Evolutionary conservation across 305 asterid species (phyloP).

Genomic region (Fraxinus nigra): DNA sequence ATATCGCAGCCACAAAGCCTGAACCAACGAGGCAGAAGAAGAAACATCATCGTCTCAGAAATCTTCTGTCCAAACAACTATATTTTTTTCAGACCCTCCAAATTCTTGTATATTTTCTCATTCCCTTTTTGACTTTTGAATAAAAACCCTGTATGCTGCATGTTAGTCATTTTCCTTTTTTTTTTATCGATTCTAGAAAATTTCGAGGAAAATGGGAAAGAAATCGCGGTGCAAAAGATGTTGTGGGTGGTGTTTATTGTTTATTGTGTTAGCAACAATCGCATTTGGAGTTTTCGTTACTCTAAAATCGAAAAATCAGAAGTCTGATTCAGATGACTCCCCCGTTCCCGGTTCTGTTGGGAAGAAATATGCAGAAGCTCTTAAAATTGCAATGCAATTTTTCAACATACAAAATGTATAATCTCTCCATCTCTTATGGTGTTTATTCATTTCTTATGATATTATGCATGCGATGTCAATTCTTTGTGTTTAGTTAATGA

Average conservation of each 20-base stretch:
- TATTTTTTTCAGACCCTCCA: no score
- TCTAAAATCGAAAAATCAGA: conserved; percentile 35
- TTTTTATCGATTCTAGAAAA: not conserved
- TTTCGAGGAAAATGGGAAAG: conserved; percentile 48
- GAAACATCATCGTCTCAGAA: not conserved
- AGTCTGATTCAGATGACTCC: conserved; percentile 32
- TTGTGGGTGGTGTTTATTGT: conserved; percentile 52
- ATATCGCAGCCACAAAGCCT: not conserved
- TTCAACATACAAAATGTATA: conserved; percentile 77
- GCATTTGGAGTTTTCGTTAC: conserved; percentile 32
- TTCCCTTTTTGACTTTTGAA: conserved; percentile 8
- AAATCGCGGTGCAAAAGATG: conserved; percentile 50
- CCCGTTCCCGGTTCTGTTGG: conserved; percentile 54
- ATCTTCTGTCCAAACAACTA: not conserved
- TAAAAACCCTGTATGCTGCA: conserved; percentile 10
- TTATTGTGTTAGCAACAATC: conserved; percentile 42
- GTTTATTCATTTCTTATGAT: not conserved
- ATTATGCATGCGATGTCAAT: not conserved
- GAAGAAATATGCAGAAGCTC: conserved; percentile 64
- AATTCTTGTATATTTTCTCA: no score
- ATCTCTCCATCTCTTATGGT: not conserved
- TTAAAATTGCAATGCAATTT: conserved; percentile 68
- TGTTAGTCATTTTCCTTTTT: not conserved
- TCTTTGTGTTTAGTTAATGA: not conserved
- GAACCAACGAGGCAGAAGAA: not conserved